Base-by-base conservation (phyloP, 176 grass and related monocot species). In the Tillandsia fasciculata region DNA sequence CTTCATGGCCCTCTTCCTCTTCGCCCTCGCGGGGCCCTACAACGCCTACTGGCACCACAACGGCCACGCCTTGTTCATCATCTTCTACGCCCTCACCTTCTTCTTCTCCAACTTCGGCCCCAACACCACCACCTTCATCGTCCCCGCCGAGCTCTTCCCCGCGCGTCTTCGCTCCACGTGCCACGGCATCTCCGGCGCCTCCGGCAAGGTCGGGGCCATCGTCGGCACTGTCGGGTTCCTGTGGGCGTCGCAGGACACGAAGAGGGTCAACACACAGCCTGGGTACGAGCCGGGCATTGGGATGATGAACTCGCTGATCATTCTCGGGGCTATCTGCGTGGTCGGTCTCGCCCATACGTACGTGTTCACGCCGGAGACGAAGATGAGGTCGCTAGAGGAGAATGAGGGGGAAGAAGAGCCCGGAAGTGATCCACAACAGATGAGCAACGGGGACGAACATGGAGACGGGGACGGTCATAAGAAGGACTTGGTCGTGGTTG, bases 351-450 rank as follows among this genome's bases (percentile, higher is more conserved):
- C 70, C 1, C 64, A 86, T 29, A 90, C 90, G 2, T 90, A 84
- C 64, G 0, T 72, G 11, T 87, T 77, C 50, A 95, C 81, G 11
- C 83, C 83, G 52, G 86, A 95, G 71, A 95, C 86, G 1, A 95
- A 76, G 81, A 63, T 74, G 63, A 72, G 86, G 61, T 87, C 81
- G 12, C 70, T 95, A 51, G 90, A 95, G 69, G 90, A 95, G 66
- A 90, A 95, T 26, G 86, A 7, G 33, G 5, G 33, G 4, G 3
- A 0, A 42, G 33, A 6, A 42, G 33, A 3, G 33, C 33, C 33
- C 33, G 33, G 33, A 6, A 7, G 33, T 6, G 33, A 7, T 42
- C 33, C 33, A 42, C 33, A 42, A 1, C 3, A 7, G 33, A 42
- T 6, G 33, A 42, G 5, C 4, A 20, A 20, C 20, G 20, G 20